A percentile compares a stretch with the other conserved stretches of the same genome.
Evolutionary conservation across 2,329 filamentous ascomycete genomes (phyloP).

Genomic region (Passalora sequoiae): DNA sequence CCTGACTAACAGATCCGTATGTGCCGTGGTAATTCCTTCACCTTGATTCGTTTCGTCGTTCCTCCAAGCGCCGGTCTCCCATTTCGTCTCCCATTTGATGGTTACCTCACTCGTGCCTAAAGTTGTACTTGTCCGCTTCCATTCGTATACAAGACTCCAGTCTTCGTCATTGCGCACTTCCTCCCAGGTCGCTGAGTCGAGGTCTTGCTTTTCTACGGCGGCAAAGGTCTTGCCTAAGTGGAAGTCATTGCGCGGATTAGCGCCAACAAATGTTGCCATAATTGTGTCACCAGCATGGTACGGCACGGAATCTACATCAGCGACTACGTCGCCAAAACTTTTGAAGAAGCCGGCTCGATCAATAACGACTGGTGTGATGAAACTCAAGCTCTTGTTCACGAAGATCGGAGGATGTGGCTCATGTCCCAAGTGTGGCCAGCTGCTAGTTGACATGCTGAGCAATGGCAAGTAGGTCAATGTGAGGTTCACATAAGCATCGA

Average conservation of each 20-base stretch:
- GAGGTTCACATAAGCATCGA: constrained; percentile 82
- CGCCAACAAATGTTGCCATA: constrained; percentile 69
- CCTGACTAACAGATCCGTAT: constrained; percentile 26
- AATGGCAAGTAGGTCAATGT: constrained; percentile 68
- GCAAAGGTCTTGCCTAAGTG: constrained; percentile 72
- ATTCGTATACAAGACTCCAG: constrained; percentile 77
- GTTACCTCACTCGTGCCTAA: constrained; percentile 72
- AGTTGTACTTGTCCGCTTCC: constrained; percentile 66
- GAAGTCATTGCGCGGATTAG: constrained; percentile 86
- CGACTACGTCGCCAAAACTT: constrained; percentile 63
- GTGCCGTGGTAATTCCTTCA: constrained; percentile 3
- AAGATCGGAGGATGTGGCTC: constrained; percentile 73
- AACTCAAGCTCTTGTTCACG: constrained; percentile 65
- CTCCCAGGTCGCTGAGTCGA: constrained; percentile 52
- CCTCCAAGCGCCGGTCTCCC: constrained; percentile 43
- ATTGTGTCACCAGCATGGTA: constrained; percentile 56
- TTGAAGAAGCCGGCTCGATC: constrained; percentile 64
- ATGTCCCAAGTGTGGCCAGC: constrained; percentile 32
- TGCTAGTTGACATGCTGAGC: constrained; percentile 45
- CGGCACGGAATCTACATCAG: constrained; percentile 47
- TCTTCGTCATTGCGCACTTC: constrained; percentile 68
- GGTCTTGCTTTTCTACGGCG: constrained; percentile 61
- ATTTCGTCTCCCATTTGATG: constrained; percentile 69
- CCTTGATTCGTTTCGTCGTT: constrained; percentile 35
- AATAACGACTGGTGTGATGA: constrained; percentile 73